Conservation (phyloP, 2,329 filamentous ascomycete genomes). For the Daldinia sp. region DNA sequence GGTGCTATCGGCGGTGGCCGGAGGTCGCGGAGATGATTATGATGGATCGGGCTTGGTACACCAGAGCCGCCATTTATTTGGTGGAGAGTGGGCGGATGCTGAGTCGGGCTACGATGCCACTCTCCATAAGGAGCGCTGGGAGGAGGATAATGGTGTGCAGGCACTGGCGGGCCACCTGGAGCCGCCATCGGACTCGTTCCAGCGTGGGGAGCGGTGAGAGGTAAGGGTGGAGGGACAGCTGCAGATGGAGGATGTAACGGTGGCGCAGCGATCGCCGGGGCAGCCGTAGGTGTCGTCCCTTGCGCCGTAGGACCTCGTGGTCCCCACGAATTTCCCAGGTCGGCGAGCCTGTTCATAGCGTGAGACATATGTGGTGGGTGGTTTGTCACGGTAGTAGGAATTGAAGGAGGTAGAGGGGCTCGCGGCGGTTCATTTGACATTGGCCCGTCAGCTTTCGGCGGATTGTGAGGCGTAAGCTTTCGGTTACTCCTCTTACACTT, state of each 20-base stretch:
- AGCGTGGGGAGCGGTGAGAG: constrained; percentile 45
- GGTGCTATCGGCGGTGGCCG: constrained; percentile 63
- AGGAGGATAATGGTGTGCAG: constrained; percentile 57
- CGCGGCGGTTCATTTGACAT: constrained; percentile 42
- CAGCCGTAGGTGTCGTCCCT: constrained; percentile 38
- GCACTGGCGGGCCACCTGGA: constrained; percentile 53
- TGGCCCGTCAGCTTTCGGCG: constrained; percentile 49
- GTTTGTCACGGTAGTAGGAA: constrained; percentile 45
- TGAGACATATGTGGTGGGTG: constrained; percentile 46
- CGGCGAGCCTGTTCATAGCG: constrained; percentile 41
- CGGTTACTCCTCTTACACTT: constrained; percentile 73
- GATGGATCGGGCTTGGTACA: constrained; percentile 48
- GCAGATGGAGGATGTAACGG: constrained; percentile 46
- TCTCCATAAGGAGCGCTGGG: constrained; percentile 57
- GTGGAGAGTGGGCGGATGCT: constrained; percentile 61
- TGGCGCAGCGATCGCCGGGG: constrained; percentile 42
- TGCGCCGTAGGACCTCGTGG: constrained; percentile 43
- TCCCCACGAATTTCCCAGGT: constrained; percentile 45
- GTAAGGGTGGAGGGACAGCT: constrained; percentile 45
- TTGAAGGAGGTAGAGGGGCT: constrained; percentile 47
- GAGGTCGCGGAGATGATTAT: constrained; percentile 58
- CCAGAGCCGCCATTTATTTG: constrained; percentile 57
- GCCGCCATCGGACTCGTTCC: constrained; percentile 53
- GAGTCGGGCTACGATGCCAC: constrained; percentile 65
- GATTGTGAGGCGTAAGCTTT: constrained; percentile 55